A percentile compares a stretch with the other conserved stretches of the same genome.
Conservation (phyloP, 208 protist genomes). For the Acanthamoeba triangularis region DNA sequence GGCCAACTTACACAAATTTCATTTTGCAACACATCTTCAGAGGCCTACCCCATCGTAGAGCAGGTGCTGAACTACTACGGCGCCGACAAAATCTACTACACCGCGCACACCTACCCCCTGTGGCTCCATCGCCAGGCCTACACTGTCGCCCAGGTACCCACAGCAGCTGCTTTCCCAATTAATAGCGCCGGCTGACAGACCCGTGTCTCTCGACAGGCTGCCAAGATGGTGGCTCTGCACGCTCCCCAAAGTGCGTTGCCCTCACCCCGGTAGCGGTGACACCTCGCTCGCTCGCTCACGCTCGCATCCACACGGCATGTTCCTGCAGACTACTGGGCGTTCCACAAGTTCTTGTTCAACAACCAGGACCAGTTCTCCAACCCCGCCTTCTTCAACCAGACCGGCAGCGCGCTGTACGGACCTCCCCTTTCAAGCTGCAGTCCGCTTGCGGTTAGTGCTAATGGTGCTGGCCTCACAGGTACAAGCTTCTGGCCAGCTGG, state of each 20-base stretch:
- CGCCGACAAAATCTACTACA: slow-evolving; percentile 59
- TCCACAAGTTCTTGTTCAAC: background rate
- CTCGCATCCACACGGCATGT: background rate
- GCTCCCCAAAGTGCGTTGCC: background rate
- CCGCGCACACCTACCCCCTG: slow-evolving; percentile 22
- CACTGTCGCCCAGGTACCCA: slow-evolving; percentile 41
- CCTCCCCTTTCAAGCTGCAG: background rate
- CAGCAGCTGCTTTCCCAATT: too few species aligned
- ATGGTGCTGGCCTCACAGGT: background rate
- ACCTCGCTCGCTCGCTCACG: background rate
- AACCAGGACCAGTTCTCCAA: slow-evolving; percentile 71
- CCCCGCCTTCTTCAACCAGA: background rate
- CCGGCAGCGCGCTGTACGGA: slow-evolving; percentile 13
- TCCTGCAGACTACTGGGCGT: background rate
- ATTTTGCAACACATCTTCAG: too few species aligned
- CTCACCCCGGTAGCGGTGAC: too few species aligned
- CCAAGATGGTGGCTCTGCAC: background rate
- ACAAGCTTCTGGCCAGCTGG: background rate
- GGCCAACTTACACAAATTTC: too few species aligned
- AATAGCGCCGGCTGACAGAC: too few species aligned
- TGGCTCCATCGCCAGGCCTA: slow-evolving; percentile 65
- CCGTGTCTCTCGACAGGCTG: slow-evolving; percentile 14
- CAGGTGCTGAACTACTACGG: slow-evolving; percentile 44
- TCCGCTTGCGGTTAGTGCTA: too few species aligned
- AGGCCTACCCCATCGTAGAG: slow-evolving; percentile 44